A percentile compares a stretch with the other conserved stretches of the same genome.
These are phyloP conservation scores for Fennellomyces sp. DNA, from an alignment of 371 early-diverging fungal species.

Conservation along the genomic window DNA sequence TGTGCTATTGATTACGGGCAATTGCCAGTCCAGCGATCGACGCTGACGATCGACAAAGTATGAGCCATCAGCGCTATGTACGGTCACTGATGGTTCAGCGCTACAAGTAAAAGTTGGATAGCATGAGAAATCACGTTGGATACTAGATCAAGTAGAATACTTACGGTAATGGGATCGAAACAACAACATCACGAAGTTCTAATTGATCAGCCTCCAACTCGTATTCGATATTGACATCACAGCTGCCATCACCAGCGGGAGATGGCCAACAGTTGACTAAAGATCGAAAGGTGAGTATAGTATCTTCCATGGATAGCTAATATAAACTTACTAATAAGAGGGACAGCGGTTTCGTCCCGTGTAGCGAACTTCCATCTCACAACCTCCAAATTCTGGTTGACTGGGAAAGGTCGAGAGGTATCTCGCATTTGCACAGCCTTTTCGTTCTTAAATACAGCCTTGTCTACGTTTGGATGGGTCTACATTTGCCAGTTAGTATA, in stretches of 20 bases:
- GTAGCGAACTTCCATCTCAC: conserved; percentile 87
- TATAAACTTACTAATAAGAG: conserved; percentile 72
- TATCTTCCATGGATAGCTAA: not conserved
- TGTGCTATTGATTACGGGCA: conserved; percentile 78
- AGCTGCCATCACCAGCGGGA: conserved; percentile 82
- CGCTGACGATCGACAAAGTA: conserved; percentile 76
- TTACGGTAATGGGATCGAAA: conserved; percentile 90
- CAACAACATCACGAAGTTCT: conserved; percentile 83
- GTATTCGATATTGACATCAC: conserved; percentile 95
- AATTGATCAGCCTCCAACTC: conserved; percentile 78
- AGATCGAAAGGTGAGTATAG: not conserved
- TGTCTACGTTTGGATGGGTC: conserved; percentile 98
- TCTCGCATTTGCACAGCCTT: conserved; percentile 83
- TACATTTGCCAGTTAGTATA: conserved; percentile 37
- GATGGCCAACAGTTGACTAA: conserved; percentile 98
- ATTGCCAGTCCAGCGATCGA: conserved; percentile 83
- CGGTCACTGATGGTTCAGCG: conserved; percentile 67
- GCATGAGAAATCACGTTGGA: not conserved
- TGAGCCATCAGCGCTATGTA: conserved; percentile 81
- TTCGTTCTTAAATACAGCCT: conserved; percentile 74
- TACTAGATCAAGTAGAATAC: conserved; percentile 18
- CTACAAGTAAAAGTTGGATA: conserved; percentile 27
- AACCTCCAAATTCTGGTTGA: conserved; percentile 82
- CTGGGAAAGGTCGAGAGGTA: conserved; percentile 81
- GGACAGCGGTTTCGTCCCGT: conserved; percentile 81